Conservation (phyloP, 371 early-diverging fungal species). For the Coelomomyces lativittatus region DNA sequence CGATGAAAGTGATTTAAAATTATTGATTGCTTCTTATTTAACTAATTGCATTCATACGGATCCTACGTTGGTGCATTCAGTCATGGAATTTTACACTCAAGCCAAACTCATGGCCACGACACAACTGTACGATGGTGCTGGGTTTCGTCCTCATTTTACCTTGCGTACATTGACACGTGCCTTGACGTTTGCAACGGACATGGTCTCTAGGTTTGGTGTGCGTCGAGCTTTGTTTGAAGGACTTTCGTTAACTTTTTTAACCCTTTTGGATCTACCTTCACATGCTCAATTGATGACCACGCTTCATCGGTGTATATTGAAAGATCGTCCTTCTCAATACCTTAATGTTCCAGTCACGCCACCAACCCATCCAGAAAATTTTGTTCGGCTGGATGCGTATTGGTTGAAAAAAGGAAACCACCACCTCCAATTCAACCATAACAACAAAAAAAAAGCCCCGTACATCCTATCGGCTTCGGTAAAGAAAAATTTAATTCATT, state of each 20-base stretch:
- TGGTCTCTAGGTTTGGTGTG: slow-evolving; percentile 53
- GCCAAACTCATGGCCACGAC: slow-evolving; percentile 53
- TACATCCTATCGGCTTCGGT: slow-evolving; percentile 86
- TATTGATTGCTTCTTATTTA: slow-evolving; percentile 63
- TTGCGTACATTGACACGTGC: slow-evolving; percentile 86
- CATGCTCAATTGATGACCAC: slow-evolving; percentile 33
- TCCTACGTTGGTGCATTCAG: slow-evolving; percentile 43
- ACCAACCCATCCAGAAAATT: slow-evolving; percentile 11
- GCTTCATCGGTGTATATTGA: too few relatives aligned
- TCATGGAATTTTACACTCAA: slow-evolving; percentile 67
- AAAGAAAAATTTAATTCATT: slow-evolving; percentile 56
- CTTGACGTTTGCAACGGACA: slow-evolving; percentile 58
- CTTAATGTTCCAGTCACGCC: background rate
- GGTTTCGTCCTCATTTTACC: slow-evolving; percentile 74
- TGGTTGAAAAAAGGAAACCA: slow-evolving; percentile 56
- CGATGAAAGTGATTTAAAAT: slow-evolving; percentile 55
- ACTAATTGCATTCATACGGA: slow-evolving; percentile 31
- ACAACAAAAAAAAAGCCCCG: slow-evolving; percentile 10
- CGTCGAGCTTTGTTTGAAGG: slow-evolving; percentile 77
- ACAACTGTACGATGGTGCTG: slow-evolving; percentile 71
- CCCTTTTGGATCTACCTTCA: slow-evolving; percentile 64
- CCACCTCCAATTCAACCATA: background rate
- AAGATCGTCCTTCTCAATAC: too few relatives aligned
- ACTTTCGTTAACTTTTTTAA: slow-evolving; percentile 81
- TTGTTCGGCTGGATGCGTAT: slow-evolving; percentile 62